Conservation (phyloP, 2,329 filamentous ascomycete species). For the Trichoderma arundinaceum region DNA sequence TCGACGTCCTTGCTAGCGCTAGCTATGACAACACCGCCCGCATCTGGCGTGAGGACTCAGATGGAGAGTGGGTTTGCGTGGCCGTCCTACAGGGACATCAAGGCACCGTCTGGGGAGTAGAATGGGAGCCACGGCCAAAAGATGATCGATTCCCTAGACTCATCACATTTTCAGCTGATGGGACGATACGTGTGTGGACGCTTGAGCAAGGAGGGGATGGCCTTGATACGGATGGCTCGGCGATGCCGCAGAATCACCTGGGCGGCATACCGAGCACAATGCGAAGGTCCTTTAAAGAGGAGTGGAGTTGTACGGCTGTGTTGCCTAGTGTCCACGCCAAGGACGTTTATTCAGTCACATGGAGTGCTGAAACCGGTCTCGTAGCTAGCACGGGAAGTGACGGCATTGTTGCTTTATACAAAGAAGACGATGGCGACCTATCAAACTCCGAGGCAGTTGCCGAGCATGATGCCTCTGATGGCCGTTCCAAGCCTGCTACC, state of each 20-base stretch:
- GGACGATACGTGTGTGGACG: slow-evolving; percentile 79
- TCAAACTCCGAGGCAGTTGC: neutral
- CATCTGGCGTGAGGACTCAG: slow-evolving; percentile 86
- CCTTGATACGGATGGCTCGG: slow-evolving; percentile 42
- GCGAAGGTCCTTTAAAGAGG: slow-evolving; percentile 75
- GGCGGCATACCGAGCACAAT: slow-evolving; percentile 87
- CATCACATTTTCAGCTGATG: slow-evolving; percentile 84
- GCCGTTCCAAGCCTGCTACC: slow-evolving; percentile 3
- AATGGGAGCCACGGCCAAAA: slow-evolving; percentile 64
- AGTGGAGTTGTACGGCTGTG: slow-evolving; percentile 79
- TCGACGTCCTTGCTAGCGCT: slow-evolving; percentile 82
- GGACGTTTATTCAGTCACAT: slow-evolving; percentile 82
- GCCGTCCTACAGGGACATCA: slow-evolving; percentile 78
- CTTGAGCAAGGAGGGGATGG: slow-evolving; percentile 61
- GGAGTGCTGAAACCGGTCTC: slow-evolving; percentile 78
- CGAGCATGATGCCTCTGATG: slow-evolving; percentile 40
- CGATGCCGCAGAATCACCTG: slow-evolving; percentile 49
- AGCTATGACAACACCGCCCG: slow-evolving; percentile 93
- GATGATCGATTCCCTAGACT: slow-evolving; percentile 63
- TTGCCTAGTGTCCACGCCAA: slow-evolving; percentile 78
- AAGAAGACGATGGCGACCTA: slow-evolving; percentile 55
- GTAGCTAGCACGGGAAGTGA: slow-evolving; percentile 91
- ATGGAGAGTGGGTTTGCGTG: slow-evolving; percentile 91
- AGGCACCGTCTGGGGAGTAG: slow-evolving; percentile 88
- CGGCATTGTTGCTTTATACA: slow-evolving; percentile 79